Evolutionary conservation across 2,329 filamentous ascomycete species (phyloP).

Genomic region (Truncatella angustata): DNA sequence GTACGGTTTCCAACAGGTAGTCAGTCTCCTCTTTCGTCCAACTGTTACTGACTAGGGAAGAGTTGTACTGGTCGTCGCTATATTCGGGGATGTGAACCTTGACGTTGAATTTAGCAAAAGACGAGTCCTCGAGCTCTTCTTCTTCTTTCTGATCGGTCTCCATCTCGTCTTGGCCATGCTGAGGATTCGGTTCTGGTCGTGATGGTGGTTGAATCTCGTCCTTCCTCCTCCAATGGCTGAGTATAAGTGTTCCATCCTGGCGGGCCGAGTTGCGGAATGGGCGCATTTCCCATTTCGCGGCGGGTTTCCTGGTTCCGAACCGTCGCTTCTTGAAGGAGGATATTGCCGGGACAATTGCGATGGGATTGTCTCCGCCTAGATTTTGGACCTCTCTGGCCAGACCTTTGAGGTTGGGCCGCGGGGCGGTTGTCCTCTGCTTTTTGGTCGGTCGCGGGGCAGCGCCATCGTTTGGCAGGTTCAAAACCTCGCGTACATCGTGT

Average conservation of each 20-base stretch:
- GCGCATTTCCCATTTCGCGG: constrained; percentile 63
- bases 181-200: constrained; percentile 18
- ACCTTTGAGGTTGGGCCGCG: constrained; percentile 60
- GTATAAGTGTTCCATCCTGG: constrained; percentile 60
- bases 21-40: constrained; percentile 96
- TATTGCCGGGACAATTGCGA: constrained; percentile 62
- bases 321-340: constrained; percentile 59
- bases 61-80: constrained; percentile 81
- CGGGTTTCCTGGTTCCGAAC: constrained; percentile 53
- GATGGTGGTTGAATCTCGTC: constrained; percentile 26
- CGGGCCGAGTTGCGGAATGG: constrained; percentile 79
- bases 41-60: constrained; percentile 68
- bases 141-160: constrained; percentile 37
- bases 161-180: constrained; percentile 29
- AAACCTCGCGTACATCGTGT: constrained; percentile 82
- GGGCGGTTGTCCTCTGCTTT: constrained; percentile 68
- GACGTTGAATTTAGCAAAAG: constrained; percentile 86
- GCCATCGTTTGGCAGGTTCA: constrained; percentile 70
- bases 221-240: constrained; percentile 75
- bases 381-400: constrained; percentile 65
- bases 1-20: constrained; percentile 74
- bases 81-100: constrained; percentile 76
- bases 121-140: constrained; percentile 53
- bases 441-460: constrained; percentile 60
- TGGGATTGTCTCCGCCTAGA: constrained; percentile 64